These are phyloP conservation scores for Marasmius fiardii DNA, from an alignment of 1,284 basidiomycete species.

Conservation along the genomic window DNA sequence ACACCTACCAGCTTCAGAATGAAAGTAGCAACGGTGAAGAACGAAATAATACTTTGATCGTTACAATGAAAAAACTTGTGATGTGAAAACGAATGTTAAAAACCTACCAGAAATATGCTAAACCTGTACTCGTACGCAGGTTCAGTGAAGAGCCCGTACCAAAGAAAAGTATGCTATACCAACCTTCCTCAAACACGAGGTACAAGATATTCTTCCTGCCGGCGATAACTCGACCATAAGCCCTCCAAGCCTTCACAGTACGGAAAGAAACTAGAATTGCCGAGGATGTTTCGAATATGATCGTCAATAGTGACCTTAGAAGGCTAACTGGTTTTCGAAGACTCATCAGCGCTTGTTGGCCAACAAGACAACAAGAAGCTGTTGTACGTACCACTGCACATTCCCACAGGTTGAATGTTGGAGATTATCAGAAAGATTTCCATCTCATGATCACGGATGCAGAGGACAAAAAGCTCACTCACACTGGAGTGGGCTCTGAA, in stretches of 20 bases:
- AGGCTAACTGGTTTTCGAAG: not conserved
- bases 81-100: not conserved
- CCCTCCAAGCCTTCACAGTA: conserved; percentile 8
- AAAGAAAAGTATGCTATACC: not conserved
- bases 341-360: not conserved
- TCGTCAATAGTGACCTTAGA: conserved; percentile 11
- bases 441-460: too few species aligned
- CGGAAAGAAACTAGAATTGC: conserved; percentile 5
- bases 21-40: conserved; percentile 8
- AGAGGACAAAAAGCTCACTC: not conserved
- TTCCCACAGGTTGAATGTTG: not conserved
- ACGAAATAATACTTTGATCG: conserved; percentile 2
- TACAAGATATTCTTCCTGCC: conserved; percentile 7
- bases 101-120: conserved; percentile 11
- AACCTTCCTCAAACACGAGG: conserved; percentile 13
- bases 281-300: conserved; percentile 11
- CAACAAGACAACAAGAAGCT: not conserved
- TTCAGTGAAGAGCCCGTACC: not conserved
- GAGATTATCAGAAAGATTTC: not conserved
- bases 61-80: not conserved
- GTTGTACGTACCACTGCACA: not conserved
- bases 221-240: conserved; percentile 2
- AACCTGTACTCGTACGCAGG: not conserved
- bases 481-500: not conserved
- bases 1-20: conserved; percentile 10